Evolutionary conservation across 257 asterid genomes (phyloP).

Genomic region (Henckelia pumila): DNA sequence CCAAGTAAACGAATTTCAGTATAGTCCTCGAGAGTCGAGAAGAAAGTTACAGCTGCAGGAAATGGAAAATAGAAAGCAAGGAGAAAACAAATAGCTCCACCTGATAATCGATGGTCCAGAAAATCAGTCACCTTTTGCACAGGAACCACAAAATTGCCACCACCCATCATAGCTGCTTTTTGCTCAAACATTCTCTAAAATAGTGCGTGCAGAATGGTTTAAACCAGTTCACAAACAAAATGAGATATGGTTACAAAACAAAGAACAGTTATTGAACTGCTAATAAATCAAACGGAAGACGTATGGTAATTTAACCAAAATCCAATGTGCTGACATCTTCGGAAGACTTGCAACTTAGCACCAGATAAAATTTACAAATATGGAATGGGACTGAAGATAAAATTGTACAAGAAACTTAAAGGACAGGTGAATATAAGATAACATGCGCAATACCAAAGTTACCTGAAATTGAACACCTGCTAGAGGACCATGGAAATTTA

Average conservation of each 20-base stretch:
- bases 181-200: constrained; percentile 64
- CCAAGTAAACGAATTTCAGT: constrained; percentile 28
- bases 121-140: constrained; percentile 79
- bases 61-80: background rate
- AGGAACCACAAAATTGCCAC: constrained; percentile 91
- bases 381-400: background rate
- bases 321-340: background rate
- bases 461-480: constrained; percentile 98
- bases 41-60: constrained; percentile 1
- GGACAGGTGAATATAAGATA: background rate
- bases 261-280: background rate
- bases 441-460: constrained; percentile 17
- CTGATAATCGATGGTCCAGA: constrained; percentile 60
- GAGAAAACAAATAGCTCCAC: constrained; percentile 28
- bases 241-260: background rate
- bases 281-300: background rate
- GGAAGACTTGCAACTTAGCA: background rate
- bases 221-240: background rate
- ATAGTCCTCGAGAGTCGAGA: constrained; percentile 8
- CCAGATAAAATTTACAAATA: background rate
- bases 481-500: constrained; percentile 65
- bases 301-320: background rate
- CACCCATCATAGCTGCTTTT: constrained; percentile 86
- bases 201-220: constrained; percentile 11
- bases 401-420: constrained; percentile 6